A percentile compares a stretch with the other conserved stretches of the same genome.
These are phyloP conservation scores for Irpex rosettiformis DNA, from an alignment of 1,284 basidiomycete genomes.

Conservation along the genomic window DNA sequence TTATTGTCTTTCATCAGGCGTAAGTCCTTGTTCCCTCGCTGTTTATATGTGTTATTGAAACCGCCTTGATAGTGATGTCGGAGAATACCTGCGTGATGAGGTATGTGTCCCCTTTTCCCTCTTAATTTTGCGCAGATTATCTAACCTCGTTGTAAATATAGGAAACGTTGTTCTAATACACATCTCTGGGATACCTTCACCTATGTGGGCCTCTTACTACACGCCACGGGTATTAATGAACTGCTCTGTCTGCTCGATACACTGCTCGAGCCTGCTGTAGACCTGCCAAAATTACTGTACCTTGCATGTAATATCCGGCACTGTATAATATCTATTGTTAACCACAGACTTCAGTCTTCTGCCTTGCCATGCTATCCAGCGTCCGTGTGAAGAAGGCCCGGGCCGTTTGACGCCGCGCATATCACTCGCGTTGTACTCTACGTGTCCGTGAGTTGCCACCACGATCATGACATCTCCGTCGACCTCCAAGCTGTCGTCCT, in stretches of 20 bases:
- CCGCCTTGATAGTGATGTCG: conserved; percentile 71
- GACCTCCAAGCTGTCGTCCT: conserved; percentile 22
- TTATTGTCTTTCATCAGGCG: conserved; percentile 99
- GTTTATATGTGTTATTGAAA: neutral
- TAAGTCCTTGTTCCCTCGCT: conserved; percentile 38
- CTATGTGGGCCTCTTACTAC: neutral
- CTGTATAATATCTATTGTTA: neutral
- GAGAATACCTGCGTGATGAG: conserved; percentile 95
- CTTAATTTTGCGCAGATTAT: conserved; percentile 8
- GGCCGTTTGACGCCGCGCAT: neutral
- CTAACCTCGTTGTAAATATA: conserved; percentile 26
- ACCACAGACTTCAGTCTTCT: neutral
- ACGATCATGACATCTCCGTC: conserved; percentile 21
- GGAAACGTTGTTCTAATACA: conserved; percentile 68
- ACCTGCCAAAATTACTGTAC: conserved; percentile 11
- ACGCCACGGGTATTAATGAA: conserved; percentile 27
- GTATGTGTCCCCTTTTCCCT: conserved; percentile 37
- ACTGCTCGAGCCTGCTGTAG: neutral
- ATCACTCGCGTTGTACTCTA: neutral
- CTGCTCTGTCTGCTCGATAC: conserved; percentile 25
- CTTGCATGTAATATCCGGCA: conserved; percentile 3
- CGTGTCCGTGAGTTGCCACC: conserved; percentile 12
- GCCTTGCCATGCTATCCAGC: neutral
- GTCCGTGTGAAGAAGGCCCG: neutral
- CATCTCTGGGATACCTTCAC: neutral